Base-by-base conservation (phyloP, 768 basidiomycete species). In the Kwoniella pini region DNA sequence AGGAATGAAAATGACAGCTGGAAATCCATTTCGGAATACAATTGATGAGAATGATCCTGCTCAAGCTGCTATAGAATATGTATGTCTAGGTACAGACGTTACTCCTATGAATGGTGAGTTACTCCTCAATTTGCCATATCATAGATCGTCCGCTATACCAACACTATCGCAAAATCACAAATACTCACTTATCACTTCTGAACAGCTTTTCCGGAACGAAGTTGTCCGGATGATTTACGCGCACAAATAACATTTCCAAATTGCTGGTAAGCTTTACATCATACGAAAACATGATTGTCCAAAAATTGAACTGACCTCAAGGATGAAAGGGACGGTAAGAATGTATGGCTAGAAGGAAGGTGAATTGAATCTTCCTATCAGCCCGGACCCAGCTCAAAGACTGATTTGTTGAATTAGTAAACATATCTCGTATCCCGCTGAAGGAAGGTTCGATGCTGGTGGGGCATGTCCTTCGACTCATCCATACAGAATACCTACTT, bases 1-100 rank as follows among this genome's bases (percentile, higher is more conserved):
- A 28, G 71, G 69, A 5, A 71, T 72, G 52, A 36, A 67, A 31
- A 69, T 72, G 69, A 3, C 70, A 7, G 69, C 71, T 6, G 74
- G 74, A 5, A 51, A 69, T 45, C 59, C 69, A 3, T 43, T 48
- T 5, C 9, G 63, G 24, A 62, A 48, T 4, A 67, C 63, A 4
- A 51, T 55, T 21, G 54, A 70, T 50, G 45, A 39, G 3, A 49
- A 42, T 30, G 59, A 61, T 27, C 56, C 50, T 11, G 52, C 60
- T 3, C 45, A 69, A 9, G 52, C 54, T 15, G 71, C 71, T 7
- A 54, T 70, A 7, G 42, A 27, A 5, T 72, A 57, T 38, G 62
- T 55, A 7, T 72, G 70, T 51, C 60, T 72, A 4, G 57, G 64
- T 7, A 54, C 30, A 17, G 48, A 49, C 40, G 56, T 22, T n/a